Evolutionary conservation across 2,329 filamentous ascomycete genomes (phyloP).

Genomic region (Aspergillus puulaauensis): DNA sequence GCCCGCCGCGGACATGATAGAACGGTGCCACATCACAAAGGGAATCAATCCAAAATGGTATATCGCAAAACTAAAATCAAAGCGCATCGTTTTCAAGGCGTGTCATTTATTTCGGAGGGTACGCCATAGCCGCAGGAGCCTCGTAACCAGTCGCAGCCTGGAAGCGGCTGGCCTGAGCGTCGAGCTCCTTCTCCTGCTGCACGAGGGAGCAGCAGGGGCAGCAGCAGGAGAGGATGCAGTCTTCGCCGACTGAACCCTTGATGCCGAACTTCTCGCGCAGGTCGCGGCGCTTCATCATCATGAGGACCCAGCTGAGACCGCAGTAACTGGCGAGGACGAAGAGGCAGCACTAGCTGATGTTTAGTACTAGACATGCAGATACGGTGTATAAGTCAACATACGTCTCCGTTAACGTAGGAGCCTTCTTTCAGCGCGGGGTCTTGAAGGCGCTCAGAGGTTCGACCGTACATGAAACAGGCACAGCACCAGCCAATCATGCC

Average conservation of each 20-base stretch:
- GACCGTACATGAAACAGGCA: constrained; percentile 34
- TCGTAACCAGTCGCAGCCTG: constrained; percentile 22
- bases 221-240: constrained; percentile 56
- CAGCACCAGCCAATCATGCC: constrained; percentile 28
- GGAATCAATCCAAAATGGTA: not conserved
- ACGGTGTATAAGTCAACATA: constrained; percentile 15
- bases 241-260: constrained; percentile 47
- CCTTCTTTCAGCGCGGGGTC: constrained; percentile 29
- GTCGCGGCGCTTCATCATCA: constrained; percentile 55
- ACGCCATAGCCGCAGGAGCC: constrained; percentile 24
- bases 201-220: constrained; percentile 59
- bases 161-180: constrained; percentile 15
- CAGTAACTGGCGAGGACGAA: constrained; percentile 31
- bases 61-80: not conserved
- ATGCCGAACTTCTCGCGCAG: constrained; percentile 57
- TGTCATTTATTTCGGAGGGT: not conserved
- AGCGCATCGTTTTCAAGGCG: not conserved
- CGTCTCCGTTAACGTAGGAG: constrained; percentile 28
- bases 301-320: constrained; percentile 40
- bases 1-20: not conserved
- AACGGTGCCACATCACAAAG: not conserved
- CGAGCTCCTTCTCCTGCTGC: constrained; percentile 59
- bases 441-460: constrained; percentile 29
- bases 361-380: not conserved
- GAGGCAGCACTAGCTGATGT: constrained; percentile 29